A percentile compares a stretch with the other conserved stretches of the same genome.
Evolutionary conservation across 441 rosid genomes (phyloP).

Genomic region (Pelargonium australe): DNA sequence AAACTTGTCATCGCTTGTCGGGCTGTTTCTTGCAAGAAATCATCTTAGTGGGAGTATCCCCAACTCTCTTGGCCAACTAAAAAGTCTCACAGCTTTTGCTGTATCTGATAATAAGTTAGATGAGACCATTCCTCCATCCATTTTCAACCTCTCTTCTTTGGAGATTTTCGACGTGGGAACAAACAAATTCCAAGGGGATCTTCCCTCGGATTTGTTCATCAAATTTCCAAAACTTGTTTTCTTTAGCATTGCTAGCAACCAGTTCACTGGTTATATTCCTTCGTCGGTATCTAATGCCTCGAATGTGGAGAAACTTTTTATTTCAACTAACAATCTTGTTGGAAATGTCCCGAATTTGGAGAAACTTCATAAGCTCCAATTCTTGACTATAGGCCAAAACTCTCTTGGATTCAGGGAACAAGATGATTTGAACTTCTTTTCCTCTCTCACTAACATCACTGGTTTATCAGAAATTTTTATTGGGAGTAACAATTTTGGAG

Average conservation of each 20-base stretch:
- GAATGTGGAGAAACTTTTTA: not conserved
- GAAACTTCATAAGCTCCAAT: not conserved
- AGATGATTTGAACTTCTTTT: slow-evolving; percentile 20
- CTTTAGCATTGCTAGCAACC: not conserved
- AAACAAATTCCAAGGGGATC: slow-evolving; percentile 20
- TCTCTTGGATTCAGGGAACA: slow-evolving; percentile 17
- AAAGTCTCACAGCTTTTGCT: not conserved
- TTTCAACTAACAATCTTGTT: not conserved
- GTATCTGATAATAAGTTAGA: slow-evolving; percentile 8
- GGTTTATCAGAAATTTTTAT: not conserved
- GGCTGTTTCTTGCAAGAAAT: not conserved
- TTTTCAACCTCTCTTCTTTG: slow-evolving; percentile 24
- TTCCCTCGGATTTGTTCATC: slow-evolving; percentile 17
- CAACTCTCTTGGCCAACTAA: slow-evolving; percentile 14
- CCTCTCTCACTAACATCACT: slow-evolving; percentile 22
- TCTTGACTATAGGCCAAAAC: not conserved
- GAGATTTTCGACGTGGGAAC: not conserved
- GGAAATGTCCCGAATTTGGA: slow-evolving; percentile 13
- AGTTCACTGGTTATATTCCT: slow-evolving; percentile 23
- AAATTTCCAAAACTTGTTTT: slow-evolving; percentile 5
- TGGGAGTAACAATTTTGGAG: slow-evolving; percentile 9
- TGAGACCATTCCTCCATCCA: slow-evolving; percentile 21
- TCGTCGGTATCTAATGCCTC: slow-evolving; percentile 23
- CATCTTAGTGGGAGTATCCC: slow-evolving; percentile 20
- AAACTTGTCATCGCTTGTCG: slow-evolving; percentile 19